These are phyloP conservation scores for Nothophaeocryptopus gaeumannii DNA, from an alignment of 2,329 filamentous ascomycete species.

Conservation along the genomic window DNA sequence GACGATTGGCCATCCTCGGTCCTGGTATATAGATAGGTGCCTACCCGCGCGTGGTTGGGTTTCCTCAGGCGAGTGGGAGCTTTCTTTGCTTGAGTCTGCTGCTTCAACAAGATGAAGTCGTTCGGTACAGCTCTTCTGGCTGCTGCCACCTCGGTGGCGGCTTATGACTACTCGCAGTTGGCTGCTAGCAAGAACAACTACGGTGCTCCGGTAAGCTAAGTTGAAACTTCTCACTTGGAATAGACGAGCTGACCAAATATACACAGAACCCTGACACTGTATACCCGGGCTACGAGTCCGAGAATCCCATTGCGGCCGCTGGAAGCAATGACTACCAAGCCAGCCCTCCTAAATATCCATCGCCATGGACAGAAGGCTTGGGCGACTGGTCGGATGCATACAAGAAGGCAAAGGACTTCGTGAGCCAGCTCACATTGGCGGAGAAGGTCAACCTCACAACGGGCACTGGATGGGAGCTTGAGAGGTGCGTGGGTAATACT, in stretches of 20 bases:
- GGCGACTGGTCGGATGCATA: constrained; percentile 49
- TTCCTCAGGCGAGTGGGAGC: no score
- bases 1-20: no score
- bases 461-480: constrained; percentile 47
- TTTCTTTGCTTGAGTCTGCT: no score
- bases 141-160: constrained; percentile 13
- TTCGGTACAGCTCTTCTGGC: constrained; percentile 13
- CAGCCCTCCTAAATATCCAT: constrained; percentile 30
- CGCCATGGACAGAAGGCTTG: constrained; percentile 29
- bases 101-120: constrained; percentile 11
- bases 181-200: constrained; percentile 23
- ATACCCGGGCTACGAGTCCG: constrained; percentile 26
- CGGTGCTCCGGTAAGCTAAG: constrained; percentile 18
- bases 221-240: no score
- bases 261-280: constrained; percentile 27
- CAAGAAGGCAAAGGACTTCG: constrained; percentile 30
- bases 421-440: constrained; percentile 33
- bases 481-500: constrained; percentile 39
- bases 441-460: constrained; percentile 38
- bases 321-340: constrained; percentile 26
- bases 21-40: no score
- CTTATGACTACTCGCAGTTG: constrained; percentile 21
- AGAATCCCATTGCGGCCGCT: constrained; percentile 26
- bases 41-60: no score
- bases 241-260: not conserved